Percentiles rank a stretch among this genome's conserved stretches.
Evolutionary conservation across 2,329 filamentous ascomycete species (phyloP).

Genomic region (Alternaria postmessia): DNA sequence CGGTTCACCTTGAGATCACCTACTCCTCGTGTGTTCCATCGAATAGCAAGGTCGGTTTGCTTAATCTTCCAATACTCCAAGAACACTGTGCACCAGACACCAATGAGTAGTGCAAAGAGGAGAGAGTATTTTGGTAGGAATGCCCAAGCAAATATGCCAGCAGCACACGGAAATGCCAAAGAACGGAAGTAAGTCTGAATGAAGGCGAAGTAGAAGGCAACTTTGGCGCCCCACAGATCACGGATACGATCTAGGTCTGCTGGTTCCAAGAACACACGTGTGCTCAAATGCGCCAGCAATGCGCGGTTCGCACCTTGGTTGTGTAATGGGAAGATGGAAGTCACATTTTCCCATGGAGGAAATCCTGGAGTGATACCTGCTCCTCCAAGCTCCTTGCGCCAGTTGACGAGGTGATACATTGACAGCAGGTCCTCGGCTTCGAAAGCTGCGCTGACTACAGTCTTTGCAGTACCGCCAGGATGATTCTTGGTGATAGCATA

Average conservation of each 20-base stretch:
- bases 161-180: conserved; percentile 40
- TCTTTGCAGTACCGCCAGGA: conserved; percentile 56
- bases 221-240: conserved; percentile 78
- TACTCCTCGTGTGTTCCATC: conserved; percentile 45
- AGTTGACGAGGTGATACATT: conserved; percentile 79
- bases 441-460: conserved; percentile 67
- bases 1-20: conserved; percentile 41
- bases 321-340: conserved; percentile 80
- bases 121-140: conserved; percentile 45
- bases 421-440: conserved; percentile 81
- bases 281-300: conserved; percentile 79
- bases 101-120: conserved; percentile 40
- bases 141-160: conserved; percentile 41
- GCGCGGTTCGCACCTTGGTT: conserved; percentile 77
- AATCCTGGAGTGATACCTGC: conserved; percentile 76
- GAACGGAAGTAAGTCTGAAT: conserved; percentile 45
- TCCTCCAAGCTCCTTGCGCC: conserved; percentile 75
- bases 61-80: conserved; percentile 49
- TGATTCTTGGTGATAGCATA: conserved; percentile 74
- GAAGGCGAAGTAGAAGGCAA: conserved; percentile 49
- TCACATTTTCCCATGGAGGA: conserved; percentile 76
- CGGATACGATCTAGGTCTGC: conserved; percentile 77
- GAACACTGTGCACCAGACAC: conserved; percentile 47
- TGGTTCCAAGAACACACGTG: conserved; percentile 71
- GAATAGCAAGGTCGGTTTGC: conserved; percentile 42